These are phyloP conservation scores for Aureobasidium leucospermi DNA, from an alignment of 2,329 filamentous ascomycete genomes.

Conservation along the genomic window DNA sequence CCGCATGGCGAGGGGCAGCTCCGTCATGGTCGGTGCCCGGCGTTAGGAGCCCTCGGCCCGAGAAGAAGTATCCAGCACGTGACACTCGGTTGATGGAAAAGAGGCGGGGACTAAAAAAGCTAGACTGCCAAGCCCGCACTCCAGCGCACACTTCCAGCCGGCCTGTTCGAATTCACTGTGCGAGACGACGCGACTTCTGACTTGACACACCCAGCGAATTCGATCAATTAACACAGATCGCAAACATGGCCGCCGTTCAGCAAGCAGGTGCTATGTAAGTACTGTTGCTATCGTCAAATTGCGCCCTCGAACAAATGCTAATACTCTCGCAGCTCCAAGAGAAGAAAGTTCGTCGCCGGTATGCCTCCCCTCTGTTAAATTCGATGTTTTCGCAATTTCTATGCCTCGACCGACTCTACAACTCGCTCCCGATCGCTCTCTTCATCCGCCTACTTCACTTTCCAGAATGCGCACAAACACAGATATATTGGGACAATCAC, in stretches of 20 bases:
- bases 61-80: too few relatives aligned
- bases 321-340: constrained; percentile 61
- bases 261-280: constrained; percentile 20
- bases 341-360: constrained; percentile 60
- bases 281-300: background rate
- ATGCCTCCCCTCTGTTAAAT: constrained; percentile 19
- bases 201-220: background rate
- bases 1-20: background rate
- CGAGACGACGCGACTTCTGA: too few relatives aligned
- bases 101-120: too few relatives aligned
- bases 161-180: background rate
- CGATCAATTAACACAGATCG: constrained; percentile 20
- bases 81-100: too few relatives aligned
- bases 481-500: constrained; percentile 12
- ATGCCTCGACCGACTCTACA: background rate
- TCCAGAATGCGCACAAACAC: background rate
- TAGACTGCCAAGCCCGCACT: background rate
- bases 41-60: too few relatives aligned
- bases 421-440: background rate
- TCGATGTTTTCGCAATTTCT: background rate
- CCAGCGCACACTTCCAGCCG: background rate
- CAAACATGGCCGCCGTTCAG: constrained; percentile 32
- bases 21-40: too few relatives aligned
- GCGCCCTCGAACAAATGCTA: constrained; percentile 4
- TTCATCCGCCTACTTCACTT: background rate